Base-by-base conservation (phyloP, 306 rosid genomes). In the Dryas alaskensis region DNA sequence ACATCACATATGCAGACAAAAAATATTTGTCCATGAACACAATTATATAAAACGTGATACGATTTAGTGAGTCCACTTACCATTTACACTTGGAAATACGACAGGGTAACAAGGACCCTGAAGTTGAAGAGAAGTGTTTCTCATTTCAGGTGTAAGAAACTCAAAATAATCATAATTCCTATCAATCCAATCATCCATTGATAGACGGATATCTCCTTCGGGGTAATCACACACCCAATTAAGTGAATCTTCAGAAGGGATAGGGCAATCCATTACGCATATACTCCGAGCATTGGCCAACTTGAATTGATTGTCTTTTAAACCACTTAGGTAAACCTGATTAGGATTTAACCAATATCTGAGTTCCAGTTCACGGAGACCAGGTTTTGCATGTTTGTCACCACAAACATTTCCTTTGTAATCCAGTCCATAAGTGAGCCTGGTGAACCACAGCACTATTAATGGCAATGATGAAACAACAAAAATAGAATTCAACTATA, bases 71-170 rank as follows among this genome's bases (percentile, higher is more conserved):
- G 52, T 39, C 50, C 70, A 67, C 86, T 83, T 67, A 94, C 98
- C 96, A 70, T 94, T 94, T 75, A 94, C 87, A 76, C 98, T 94
- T 6, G 98, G 98, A 83, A 91, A 94, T 84, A 94, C 84, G 88
- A 94, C 88, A 67, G 98, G 98, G 85, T 94, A 94, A 82, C 98
- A 94, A 7, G 98, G 98, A 42, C 98, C 98, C 84, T 88, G 98
- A 80, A 94, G 98, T 81, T 89, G 93, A 73, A 94, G 91, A 80
- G 98, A 94, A 63, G 87, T 73, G 79, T 94, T 94, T 75, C 97
- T 89, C 98, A 89, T 88, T 80, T 91, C 96, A 0, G 92, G 97
- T 0, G 94, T 91, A 69, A 94, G 98, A 63, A 89, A 89, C 90
- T 94, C 95, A 79, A 62, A 94, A 74, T 94, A 94, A 81, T 94